phyloP scores from a whole-genome alignment of 208 protist genomes.

The Vickermania ingenoplastis region DNA sequence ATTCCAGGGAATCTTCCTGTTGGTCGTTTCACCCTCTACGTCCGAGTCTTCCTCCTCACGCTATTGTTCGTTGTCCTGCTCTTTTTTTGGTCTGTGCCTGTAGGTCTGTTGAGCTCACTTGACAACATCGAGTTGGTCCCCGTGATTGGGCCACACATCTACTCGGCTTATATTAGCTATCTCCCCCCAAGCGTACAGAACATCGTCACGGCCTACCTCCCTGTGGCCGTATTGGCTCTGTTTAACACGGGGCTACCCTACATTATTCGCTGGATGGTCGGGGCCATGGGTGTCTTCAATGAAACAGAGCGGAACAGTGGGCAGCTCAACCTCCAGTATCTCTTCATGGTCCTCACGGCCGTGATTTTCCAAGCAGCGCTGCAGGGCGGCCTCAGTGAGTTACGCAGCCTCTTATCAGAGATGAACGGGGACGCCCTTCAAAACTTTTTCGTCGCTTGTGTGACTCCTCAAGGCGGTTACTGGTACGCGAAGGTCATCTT shows the following conservation, averaged over 20 bases:
- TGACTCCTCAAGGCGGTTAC: slow-evolving; percentile 64
- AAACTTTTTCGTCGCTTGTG: slow-evolving; percentile 59
- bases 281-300: slow-evolving; percentile 68
- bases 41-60: slow-evolving; percentile 37
- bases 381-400: slow-evolving; percentile 48
- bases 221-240: slow-evolving; percentile 48
- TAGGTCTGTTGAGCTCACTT: slow-evolving; percentile 65
- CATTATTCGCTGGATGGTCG: slow-evolving; percentile 53
- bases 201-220: slow-evolving; percentile 49
- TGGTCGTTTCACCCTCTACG: slow-evolving; percentile 23
- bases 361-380: slow-evolving; percentile 79
- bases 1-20: slow-evolving; percentile 52
- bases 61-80: slow-evolving; percentile 45
- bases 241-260: slow-evolving; percentile 67
- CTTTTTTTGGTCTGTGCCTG: slow-evolving; percentile 63
- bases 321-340: slow-evolving; percentile 64
- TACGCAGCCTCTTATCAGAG: slow-evolving; percentile 27
- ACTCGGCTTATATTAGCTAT: slow-evolving; percentile 15
- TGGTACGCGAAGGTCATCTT: slow-evolving; percentile 78
- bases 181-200: slow-evolving; percentile 32
- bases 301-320: slow-evolving; percentile 40
- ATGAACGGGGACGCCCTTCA: slow-evolving; percentile 22
- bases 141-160: slow-evolving; percentile 24
- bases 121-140: slow-evolving; percentile 49
- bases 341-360: slow-evolving; percentile 82